Base-by-base conservation (phyloP, 257 asterid species). In the Solanum tarijense region DNA sequence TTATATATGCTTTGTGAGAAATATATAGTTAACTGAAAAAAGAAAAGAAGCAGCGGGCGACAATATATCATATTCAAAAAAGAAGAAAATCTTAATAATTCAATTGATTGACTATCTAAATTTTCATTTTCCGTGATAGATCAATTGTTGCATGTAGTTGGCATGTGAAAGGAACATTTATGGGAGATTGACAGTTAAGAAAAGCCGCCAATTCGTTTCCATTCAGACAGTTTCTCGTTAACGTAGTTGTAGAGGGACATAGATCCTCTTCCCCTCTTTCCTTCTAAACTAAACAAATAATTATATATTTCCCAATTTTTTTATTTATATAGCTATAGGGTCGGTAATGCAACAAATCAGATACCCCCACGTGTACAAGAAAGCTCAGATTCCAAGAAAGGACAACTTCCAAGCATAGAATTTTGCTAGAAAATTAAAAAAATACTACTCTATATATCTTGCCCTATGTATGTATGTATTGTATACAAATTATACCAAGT, bases 301-400 rank as follows among this genome's bases (percentile, higher is more conserved):
- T 75, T 62, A n/a, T 36, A 34, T 34, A 75, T 48, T 16, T 48
- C 60, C 21, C 21, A 55, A 18, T 16, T 48, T 48, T 43, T 46
- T 48, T 48, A 46, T 46, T 52, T 18, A 55, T 58, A 21, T 58
- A 27, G 36, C 23, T 20, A 55, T 55, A 35, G 81, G 85, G 86
- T 20, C 78, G 89, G 89, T 84, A 69, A 89, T 89, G 90, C 87
- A 86, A 88, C 93, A 88, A 86, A 89, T 86, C 86, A 89, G 39
- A 21, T 86, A 71, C 43, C 58, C 78, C 91, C 90, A 91, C 90
- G 91, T 91, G 90, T 86, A 89, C 58, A 87, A 83, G 89, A 88
- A 90, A 90, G 73, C 91, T 84, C 92, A 79, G 91, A 91, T 90
- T 91, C 93, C 87, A 34, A 89, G 86, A 90, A 89, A 90, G 88